A percentile compares a stretch with the other conserved stretches of the same genome.
Evolutionary conservation across 495 filamentous ascomycete species (phyloP).

Genomic region (Lentithecium fluviatile): DNA sequence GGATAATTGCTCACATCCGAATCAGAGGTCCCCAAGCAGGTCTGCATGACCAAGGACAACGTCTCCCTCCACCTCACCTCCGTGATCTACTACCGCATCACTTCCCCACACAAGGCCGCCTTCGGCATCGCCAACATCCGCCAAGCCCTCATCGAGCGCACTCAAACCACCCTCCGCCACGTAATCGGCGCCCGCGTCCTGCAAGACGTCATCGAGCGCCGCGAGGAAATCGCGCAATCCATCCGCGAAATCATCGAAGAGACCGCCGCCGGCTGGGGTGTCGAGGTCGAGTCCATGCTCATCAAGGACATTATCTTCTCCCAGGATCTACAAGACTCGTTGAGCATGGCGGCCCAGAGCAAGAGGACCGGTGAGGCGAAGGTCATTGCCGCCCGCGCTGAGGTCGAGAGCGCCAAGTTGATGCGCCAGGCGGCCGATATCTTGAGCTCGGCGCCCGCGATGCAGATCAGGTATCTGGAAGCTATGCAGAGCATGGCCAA

Average conservation of each 20-base stretch:
- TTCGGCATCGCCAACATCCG: conserved; percentile 95
- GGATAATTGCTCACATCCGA: conserved; percentile 13
- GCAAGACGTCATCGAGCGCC: conserved; percentile 98
- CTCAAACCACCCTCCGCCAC: conserved; percentile 95
- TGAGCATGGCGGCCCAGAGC: conserved; percentile 99
- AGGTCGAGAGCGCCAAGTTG: conserved; percentile 94
- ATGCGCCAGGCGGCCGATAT: conserved; percentile 99
- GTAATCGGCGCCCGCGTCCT: conserved; percentile 94
- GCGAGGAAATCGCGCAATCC: conserved; percentile 90
- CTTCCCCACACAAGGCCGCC: conserved; percentile 90
- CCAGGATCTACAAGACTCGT: conserved; percentile 91
- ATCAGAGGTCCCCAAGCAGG: conserved; percentile 86
- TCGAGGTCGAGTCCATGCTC: conserved; percentile 95
- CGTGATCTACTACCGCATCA: conserved; percentile 99
- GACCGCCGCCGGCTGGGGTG: conserved; percentile 90
- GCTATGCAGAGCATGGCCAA: conserved; percentile 99
- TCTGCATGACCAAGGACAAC: conserved; percentile 99
- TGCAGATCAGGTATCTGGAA: conserved; percentile 94
- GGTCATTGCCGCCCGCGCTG: conserved; percentile 93
- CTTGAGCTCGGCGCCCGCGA: conserved; percentile 84
- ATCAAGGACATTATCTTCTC: conserved; percentile 99
- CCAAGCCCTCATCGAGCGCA: conserved; percentile 94
- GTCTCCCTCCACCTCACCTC: conserved; percentile 89
- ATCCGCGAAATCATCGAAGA: conserved; percentile 98
- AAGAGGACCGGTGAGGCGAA: conserved; percentile 98